Conservation (phyloP, 306 rosid genomes). For the Castanea mollissima region DNA sequence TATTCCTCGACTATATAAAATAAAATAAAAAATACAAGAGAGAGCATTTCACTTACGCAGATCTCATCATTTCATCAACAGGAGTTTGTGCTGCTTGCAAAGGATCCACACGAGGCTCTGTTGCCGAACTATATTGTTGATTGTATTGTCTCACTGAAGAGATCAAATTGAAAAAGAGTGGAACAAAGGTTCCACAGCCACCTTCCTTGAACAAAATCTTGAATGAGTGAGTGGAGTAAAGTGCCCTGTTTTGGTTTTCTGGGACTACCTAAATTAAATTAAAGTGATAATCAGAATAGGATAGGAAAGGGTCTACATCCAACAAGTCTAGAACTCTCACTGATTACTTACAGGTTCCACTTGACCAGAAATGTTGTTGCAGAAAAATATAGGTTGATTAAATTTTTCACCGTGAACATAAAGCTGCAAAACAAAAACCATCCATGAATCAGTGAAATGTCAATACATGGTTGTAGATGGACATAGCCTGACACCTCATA, state of each 20-base stretch:
- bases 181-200: conserved; percentile 93
- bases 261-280: conserved; percentile 66
- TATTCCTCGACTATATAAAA: background rate
- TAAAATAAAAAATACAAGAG: background rate
- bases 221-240: conserved; percentile 78
- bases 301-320: background rate
- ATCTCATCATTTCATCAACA: conserved; percentile 97
- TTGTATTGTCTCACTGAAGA: conserved; percentile 79
- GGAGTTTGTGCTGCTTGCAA: conserved; percentile 94
- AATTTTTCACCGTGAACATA: conserved; percentile 75
- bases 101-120: conserved; percentile 65
- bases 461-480: background rate
- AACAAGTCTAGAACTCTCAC: conserved; percentile 5
- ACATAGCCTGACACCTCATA: background rate
- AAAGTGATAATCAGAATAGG: background rate
- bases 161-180: conserved; percentile 91
- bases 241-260: conserved; percentile 70
- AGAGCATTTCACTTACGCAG: conserved; percentile 62
- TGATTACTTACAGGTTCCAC: conserved; percentile 83
- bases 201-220: conserved; percentile 97
- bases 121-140: conserved; percentile 37
- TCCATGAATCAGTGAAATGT: conserved; percentile 5
- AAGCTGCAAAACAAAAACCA: conserved; percentile 55
- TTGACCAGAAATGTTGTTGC: conserved; percentile 91
- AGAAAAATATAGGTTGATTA: conserved; percentile 92